Conservation (phyloP, 2,329 filamentous ascomycete species). For the Meredithiella fracta region DNA sequence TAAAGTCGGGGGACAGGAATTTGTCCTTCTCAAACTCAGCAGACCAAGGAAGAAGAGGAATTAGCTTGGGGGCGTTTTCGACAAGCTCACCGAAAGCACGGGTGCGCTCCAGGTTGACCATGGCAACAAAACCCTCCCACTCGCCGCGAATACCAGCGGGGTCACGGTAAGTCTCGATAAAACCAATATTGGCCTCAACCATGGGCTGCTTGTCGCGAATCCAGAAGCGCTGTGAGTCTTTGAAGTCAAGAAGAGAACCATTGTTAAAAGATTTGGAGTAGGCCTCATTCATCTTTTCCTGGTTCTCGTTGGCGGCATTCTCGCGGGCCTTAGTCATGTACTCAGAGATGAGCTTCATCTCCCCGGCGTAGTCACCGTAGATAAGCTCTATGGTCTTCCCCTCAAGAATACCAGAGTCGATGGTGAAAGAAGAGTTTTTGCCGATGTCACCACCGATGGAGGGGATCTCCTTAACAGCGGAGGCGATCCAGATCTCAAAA, state of each 20-base stretch:
- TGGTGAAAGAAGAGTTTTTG: constrained; percentile 42
- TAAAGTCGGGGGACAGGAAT: constrained; percentile 91
- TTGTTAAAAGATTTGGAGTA: constrained; percentile 60
- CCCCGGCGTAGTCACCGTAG: constrained; percentile 56
- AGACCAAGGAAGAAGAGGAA: constrained; percentile 78
- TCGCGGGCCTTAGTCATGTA: constrained; percentile 52
- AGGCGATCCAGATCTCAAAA: constrained; percentile 62
- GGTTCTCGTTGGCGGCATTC: constrained; percentile 55
- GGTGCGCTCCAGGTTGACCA: constrained; percentile 50
- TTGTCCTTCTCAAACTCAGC: constrained; percentile 89
- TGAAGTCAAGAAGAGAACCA: constrained; percentile 62
- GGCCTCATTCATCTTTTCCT: constrained; percentile 55
- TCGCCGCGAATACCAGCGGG: constrained; percentile 66
- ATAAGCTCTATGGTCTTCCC: constrained; percentile 55
- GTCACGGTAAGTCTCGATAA: constrained; percentile 74
- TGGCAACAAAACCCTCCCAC: constrained; percentile 71
- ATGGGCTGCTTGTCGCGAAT: constrained; percentile 67
- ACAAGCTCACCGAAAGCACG: constrained; percentile 76
- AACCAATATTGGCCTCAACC: constrained; percentile 68
- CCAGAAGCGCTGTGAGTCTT: constrained; percentile 66
- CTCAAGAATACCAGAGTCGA: constrained; percentile 42
- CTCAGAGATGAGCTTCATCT: constrained; percentile 53
- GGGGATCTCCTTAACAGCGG: constrained; percentile 44
- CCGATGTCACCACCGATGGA: constrained; percentile 50
- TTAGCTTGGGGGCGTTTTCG: constrained; percentile 61